Evolutionary conservation across 2,329 filamentous ascomycete genomes (phyloP), one percentile per base, ranked within the genome.

Genomic region (Trichoderma endophyticum): DNA sequence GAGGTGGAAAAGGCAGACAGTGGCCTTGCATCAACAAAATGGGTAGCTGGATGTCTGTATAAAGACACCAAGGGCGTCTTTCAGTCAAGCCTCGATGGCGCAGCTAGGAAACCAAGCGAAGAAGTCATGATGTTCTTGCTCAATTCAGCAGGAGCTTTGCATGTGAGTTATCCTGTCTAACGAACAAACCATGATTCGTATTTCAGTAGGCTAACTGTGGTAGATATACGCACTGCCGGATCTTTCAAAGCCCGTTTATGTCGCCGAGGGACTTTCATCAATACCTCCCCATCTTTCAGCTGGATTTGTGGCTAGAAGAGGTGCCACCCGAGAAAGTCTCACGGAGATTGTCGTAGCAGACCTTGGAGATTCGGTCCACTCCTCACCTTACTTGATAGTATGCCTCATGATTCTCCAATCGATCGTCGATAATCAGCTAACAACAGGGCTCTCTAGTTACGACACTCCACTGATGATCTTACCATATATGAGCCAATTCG

Each of bases 21-120:
- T 9, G 77, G 86, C 1, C 83, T 91, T 3, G 81, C 82, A 2
- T 83, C 86, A 1, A 91, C 87, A 2, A 93, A 92, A 78, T 98
- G 96, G 93, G 83, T 91, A 7, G 92, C 93, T 3, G 95, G 93
- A 11, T 97, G 92, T 76, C 82, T 98, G 0, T 98, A 97, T 79
- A 85, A 86, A n/a, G 92, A 95, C 76, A 85, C 82, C 2, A 81
- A 82, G 18, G 87, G 88, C 6, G 77, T 88, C 73, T 90, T 93
- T 80, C 79, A 85, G 67, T 77, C 82, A 54, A 73, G 75, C 6
- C 76, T 79, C 26, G 79, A 79, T 2, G 83, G 84, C 28, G 85
- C 83, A 73, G 80, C 80, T 0, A 72, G 77, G 7, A 83, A 82
- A 39, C 69, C 78, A 2, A 79, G 79, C 2, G 84, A 86, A 11